These are phyloP conservation scores for Xylaria sp. DNA, from an alignment of 495 filamentous ascomycete genomes.

Conservation along the genomic window DNA sequence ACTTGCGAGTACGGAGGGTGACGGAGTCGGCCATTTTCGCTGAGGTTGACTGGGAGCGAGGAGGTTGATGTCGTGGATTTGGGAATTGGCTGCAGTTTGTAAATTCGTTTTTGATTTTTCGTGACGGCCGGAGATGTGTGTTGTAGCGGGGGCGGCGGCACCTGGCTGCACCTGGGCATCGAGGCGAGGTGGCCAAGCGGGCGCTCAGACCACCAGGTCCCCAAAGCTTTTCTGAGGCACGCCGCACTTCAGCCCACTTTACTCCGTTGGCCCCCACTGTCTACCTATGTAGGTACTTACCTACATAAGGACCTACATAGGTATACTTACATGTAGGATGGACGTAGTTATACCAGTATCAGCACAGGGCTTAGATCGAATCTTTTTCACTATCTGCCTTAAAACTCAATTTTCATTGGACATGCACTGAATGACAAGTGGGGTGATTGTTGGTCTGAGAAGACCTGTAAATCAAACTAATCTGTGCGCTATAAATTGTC, in stretches of 20 bases:
- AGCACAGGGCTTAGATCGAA: no score
- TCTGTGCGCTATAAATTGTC: no score
- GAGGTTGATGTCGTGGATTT: slow-evolving; percentile 31
- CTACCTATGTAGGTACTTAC: no score
- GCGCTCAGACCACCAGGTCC: slow-evolving; percentile 16
- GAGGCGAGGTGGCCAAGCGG: slow-evolving; percentile 14
- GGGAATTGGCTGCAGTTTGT: slow-evolving; percentile 27
- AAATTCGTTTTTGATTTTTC: slow-evolving; percentile 33
- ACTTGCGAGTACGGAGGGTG: slow-evolving; percentile 99
- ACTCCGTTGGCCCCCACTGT: slow-evolving; percentile 9
- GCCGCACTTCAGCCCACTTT: neutral
- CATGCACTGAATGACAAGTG: no score
- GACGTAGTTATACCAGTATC: no score
- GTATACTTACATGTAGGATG: no score
- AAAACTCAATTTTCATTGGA: no score
- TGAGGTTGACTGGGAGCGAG: slow-evolving; percentile 31
- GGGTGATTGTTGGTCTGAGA: no score
- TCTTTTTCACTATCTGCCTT: no score
- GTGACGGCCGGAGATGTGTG: slow-evolving; percentile 32
- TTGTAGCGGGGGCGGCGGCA: slow-evolving; percentile 27
- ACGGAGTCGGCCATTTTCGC: slow-evolving; percentile 90
- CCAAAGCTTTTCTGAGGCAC: neutral
- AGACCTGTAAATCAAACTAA: no score
- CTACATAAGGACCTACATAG: no score
- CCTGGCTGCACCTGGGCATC: slow-evolving; percentile 27